Evolutionary conservation across 1,284 basidiomycete genomes (phyloP).

Genomic region (Sphaerobolus stellatus): DNA sequence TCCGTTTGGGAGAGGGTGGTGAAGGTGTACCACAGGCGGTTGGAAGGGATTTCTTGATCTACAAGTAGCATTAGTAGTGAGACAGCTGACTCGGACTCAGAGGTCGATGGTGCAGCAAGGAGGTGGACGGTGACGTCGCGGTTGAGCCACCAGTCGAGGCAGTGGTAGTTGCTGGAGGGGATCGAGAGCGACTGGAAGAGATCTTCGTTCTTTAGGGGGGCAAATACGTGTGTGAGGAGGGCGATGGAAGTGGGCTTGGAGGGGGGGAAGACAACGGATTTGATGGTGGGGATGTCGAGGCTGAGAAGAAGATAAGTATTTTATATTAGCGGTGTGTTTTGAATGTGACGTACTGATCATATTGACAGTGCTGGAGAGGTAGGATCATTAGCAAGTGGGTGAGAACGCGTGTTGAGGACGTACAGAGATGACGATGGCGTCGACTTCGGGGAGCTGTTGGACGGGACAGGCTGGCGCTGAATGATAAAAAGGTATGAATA

Average conservation of each 20-base stretch:
- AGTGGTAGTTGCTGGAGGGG: constrained; percentile 44
- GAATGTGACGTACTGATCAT: constrained; percentile 55
- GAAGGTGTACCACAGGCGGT: too few relatives aligned
- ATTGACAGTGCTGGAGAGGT: constrained; percentile 62
- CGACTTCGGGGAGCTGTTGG: constrained; percentile 62
- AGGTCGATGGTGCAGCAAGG: constrained; percentile 15
- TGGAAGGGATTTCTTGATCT: too few relatives aligned
- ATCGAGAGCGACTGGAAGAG: constrained; percentile 47
- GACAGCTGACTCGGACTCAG: too few relatives aligned
- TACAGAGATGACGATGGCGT: constrained; percentile 61
- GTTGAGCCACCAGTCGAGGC: constrained; percentile 73
- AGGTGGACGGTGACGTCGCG: constrained; percentile 41
- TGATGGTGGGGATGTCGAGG: too few relatives aligned
- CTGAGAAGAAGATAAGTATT: background rate
- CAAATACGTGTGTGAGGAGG: constrained; percentile 50
- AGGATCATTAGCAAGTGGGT: background rate
- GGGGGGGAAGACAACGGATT: constrained; percentile 31
- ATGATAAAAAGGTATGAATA: background rate
- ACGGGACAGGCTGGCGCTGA: constrained; percentile 59
- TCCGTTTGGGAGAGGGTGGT: too few relatives aligned
- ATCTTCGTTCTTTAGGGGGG: constrained; percentile 57
- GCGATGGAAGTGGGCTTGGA: constrained; percentile 19
- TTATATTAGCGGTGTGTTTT: background rate
- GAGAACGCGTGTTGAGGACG: constrained; percentile 20
- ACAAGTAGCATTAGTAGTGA: too few relatives aligned